A percentile compares a stretch with the other conserved stretches of the same genome.
Evolutionary conservation across 495 filamentous ascomycete species (phyloP).

Genomic region (Penicillium pulvis): DNA sequence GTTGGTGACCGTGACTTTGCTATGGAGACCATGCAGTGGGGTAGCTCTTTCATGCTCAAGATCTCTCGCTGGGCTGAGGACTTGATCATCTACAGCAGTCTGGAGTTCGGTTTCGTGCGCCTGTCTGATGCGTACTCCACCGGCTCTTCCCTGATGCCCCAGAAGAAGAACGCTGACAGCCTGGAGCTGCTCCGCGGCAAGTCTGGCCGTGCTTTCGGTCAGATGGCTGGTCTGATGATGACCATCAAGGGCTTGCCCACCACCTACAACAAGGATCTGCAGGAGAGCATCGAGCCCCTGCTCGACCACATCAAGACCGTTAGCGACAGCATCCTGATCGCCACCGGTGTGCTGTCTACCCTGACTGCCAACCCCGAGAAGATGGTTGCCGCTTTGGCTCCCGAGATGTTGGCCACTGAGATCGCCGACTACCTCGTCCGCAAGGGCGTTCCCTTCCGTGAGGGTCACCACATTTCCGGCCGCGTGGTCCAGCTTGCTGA

Average conservation of each 20-base stretch:
- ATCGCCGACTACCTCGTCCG: constrained; percentile 90
- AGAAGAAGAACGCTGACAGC: constrained; percentile 79
- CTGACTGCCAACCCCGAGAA: constrained; percentile 67
- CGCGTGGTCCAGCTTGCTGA: constrained; percentile 76
- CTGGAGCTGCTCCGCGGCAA: constrained; percentile 90
- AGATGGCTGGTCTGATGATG: constrained; percentile 86
- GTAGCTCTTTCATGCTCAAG: constrained; percentile 79
- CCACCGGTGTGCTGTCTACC: constrained; percentile 72
- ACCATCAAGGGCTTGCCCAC: constrained; percentile 86
- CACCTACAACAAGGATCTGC: constrained; percentile 94
- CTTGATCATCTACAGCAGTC: constrained; percentile 81
- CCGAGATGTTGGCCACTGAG: constrained; percentile 79
- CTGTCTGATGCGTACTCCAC: constrained; percentile 87
- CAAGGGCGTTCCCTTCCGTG: constrained; percentile 75
- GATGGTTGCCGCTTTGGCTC: constrained; percentile 76
- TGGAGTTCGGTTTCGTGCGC: constrained; percentile 81
- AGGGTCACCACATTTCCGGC: constrained; percentile 90
- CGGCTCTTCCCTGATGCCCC: constrained; percentile 85
- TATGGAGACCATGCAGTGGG: constrained; percentile 91
- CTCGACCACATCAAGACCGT: constrained; percentile 89
- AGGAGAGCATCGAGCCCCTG: constrained; percentile 87
- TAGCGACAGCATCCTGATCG: constrained; percentile 81
- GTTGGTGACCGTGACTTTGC: constrained; percentile 90
- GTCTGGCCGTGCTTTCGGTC: constrained; percentile 78
- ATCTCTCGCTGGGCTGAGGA: constrained; percentile 88